Percentiles rank a stretch among this genome's conserved stretches.
Evolutionary conservation across 2,329 filamentous ascomycete genomes (phyloP).

Genomic region (Davidsoniella virescens): DNA sequence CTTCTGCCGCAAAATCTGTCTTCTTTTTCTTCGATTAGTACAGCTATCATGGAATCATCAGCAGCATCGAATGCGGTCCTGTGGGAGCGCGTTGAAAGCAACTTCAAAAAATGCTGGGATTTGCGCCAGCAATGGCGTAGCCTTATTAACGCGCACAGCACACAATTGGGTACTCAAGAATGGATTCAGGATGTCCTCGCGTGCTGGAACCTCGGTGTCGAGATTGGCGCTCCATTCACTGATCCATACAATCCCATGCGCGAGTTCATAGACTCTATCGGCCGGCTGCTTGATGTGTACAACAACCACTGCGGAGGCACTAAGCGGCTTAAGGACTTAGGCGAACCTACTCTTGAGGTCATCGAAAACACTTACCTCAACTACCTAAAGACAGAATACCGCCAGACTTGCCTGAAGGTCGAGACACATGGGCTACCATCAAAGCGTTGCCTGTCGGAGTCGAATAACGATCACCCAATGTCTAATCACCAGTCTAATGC

Average conservation of each 20-base stretch:
- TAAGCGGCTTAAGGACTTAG: slow-evolving; percentile 1
- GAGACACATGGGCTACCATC: not conserved
- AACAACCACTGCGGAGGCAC: slow-evolving; percentile 9
- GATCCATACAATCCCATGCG: slow-evolving; percentile 23
- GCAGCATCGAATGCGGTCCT: not conserved
- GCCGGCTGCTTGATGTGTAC: slow-evolving; percentile 23
- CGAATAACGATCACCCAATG: not conserved
- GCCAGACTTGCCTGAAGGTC: slow-evolving; percentile 4
- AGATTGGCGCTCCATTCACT: slow-evolving; percentile 6
- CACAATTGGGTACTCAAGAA: slow-evolving; percentile 1
- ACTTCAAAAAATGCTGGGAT: slow-evolving; percentile 7
- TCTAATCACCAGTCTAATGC: not conserved
- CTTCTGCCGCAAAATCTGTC: too few species aligned
- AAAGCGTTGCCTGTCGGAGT: not conserved
- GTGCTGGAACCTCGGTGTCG: slow-evolving; percentile 6
- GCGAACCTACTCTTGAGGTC: slow-evolving; percentile 7
- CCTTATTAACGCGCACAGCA: slow-evolving; percentile 6
- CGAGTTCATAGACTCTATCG: slow-evolving; percentile 34
- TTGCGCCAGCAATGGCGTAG: slow-evolving; percentile 6
- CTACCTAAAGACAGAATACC: slow-evolving; percentile 8
- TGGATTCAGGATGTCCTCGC: slow-evolving; percentile 7
- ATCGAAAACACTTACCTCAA: slow-evolving; percentile 4
- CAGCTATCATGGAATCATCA: slow-evolving; percentile 8
- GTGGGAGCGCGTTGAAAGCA: slow-evolving; percentile 7
- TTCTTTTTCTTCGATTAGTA: too few species aligned